These are phyloP conservation scores for Eurotiales sp. DNA, from an alignment of 2,329 filamentous ascomycete species.

Conservation along the genomic window DNA sequence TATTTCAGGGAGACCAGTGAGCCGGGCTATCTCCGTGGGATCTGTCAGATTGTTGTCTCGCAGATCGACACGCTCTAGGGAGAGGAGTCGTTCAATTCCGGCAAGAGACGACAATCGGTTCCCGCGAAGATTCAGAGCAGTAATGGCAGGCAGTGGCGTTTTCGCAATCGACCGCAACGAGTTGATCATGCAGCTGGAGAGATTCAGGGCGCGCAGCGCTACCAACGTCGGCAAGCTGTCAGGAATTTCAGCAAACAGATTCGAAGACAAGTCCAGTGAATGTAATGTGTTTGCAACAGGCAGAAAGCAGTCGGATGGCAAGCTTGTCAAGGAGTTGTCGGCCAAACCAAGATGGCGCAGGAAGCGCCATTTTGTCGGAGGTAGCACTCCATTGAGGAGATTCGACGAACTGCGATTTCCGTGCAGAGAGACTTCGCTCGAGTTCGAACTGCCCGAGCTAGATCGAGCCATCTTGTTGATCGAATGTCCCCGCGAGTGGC, in stretches of 20 bases:
- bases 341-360: slow-evolving; percentile 85
- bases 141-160: slow-evolving; percentile 84
- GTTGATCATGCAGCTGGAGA: slow-evolving; percentile 97
- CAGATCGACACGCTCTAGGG: slow-evolving; percentile 83
- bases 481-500: slow-evolving; percentile 61
- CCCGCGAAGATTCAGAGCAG: slow-evolving; percentile 81
- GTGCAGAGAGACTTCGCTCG: slow-evolving; percentile 56
- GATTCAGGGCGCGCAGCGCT: slow-evolving; percentile 83
- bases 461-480: slow-evolving; percentile 74
- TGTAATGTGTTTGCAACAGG: slow-evolving; percentile 85
- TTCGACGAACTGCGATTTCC: slow-evolving; percentile 70
- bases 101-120: slow-evolving; percentile 85
- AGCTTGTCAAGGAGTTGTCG: slow-evolving; percentile 82
- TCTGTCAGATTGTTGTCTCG: slow-evolving; percentile 89
- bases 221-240: slow-evolving; percentile 84
- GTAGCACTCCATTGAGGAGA: slow-evolving; percentile 67
- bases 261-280: slow-evolving; percentile 87
- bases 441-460: slow-evolving; percentile 89
- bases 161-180: slow-evolving; percentile 82
- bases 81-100: slow-evolving; percentile 82
- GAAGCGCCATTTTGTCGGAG: slow-evolving; percentile 90
- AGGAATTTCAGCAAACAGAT: slow-evolving; percentile 90
- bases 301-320: slow-evolving; percentile 69
- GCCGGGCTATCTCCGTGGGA: slow-evolving; percentile 79
- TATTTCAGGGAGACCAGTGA: slow-evolving; percentile 88